Base-by-base conservation (phyloP, 2,329 filamentous ascomycete species). In the Fusarium sp. region DNA sequence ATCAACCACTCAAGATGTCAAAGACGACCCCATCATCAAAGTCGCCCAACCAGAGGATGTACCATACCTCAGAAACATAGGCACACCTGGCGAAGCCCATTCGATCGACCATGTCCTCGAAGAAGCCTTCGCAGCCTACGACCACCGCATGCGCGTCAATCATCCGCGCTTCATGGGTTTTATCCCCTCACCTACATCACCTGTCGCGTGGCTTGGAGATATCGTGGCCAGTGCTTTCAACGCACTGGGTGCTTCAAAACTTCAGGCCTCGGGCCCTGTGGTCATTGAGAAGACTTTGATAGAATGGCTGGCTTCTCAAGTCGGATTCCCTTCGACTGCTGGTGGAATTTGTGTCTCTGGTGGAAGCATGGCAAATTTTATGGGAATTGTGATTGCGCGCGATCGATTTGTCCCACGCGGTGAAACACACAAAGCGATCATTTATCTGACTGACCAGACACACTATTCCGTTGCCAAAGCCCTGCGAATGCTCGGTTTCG, bases 331-430 rank as follows among this genome's bases (percentile, higher is more conserved):
- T 0, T 27, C 45, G 1, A 71, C 67, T 41, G 55, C 70, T 4
- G 72, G 72, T 1, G 68, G 73, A 1, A 47, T 73, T 13, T 73
- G 59, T 25, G 71, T 75, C 9, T 75, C 72, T 2, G 73, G 71
- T 3, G 73, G 71, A 6, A 71, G 70, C n/a, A 72, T 75, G 60
- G 73, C 68, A 20, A 75, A 75, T 40, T 19, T 75, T 32, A 68
- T 70, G 54, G 73, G 62, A 1, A 64, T 75, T 17, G 57, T 72
- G 3, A 41, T 71, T 3, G 68, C 73, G 2, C 63, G 71, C 0
- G 71, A 75, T 43, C 55, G 53, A 0, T 55, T 49, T 23, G 50
- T 75, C 3, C 58, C 59, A 9, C 62, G 19, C 3, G 62, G 65
- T 4, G 22, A 73, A n/a, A 45, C n/a, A n/a, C n/a, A n/a, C n/a